Evolutionary conservation across 1,139 yeast genomes (phyloP).

Genomic region (Nakaseomyces uthaithaninus): DNA sequence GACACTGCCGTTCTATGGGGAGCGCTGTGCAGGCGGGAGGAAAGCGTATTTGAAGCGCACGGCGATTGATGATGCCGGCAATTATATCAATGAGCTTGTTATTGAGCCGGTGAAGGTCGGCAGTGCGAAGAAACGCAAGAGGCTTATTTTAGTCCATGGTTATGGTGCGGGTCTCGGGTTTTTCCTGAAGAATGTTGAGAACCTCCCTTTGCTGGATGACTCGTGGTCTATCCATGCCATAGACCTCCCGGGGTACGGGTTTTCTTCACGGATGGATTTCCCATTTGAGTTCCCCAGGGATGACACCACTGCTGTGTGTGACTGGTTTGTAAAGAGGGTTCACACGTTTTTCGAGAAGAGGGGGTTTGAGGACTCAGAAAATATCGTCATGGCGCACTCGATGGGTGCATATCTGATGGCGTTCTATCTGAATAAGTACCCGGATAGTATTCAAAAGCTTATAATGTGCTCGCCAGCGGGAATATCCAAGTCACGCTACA

Average conservation of each 20-base stretch:
- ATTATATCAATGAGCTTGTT: constrained; percentile 56
- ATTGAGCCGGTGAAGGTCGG: constrained; percentile 40
- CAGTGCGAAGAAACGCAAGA: constrained; percentile 27
- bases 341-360: constrained; percentile 57
- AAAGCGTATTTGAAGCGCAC: constrained; percentile 32
- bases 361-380: constrained; percentile 33
- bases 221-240: constrained; percentile 64
- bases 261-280: constrained; percentile 57
- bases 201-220: constrained; percentile 23
- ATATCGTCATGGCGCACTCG: constrained; percentile 82
- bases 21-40: constrained; percentile 26
- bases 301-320: constrained; percentile 38
- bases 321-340: constrained; percentile 57
- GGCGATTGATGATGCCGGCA: constrained; percentile 36
- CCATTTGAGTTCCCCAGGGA: constrained; percentile 33
- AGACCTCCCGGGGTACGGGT: constrained; percentile 70
- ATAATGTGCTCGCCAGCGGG: constrained; percentile 83
- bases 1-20: constrained; percentile 34
- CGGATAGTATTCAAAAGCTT: constrained; percentile 51
- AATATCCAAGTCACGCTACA: constrained; percentile 30
- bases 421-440: constrained; percentile 56
- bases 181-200: constrained; percentile 51
- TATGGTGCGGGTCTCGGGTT: constrained; percentile 76
- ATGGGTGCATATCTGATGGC: constrained; percentile 83
- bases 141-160: constrained; percentile 63